A percentile compares a stretch with the other conserved stretches of the same genome.
phyloP scores from a whole-genome alignment of 1,284 basidiomycete genomes.

The Leccinum brunneo-olivaceum region DNA sequence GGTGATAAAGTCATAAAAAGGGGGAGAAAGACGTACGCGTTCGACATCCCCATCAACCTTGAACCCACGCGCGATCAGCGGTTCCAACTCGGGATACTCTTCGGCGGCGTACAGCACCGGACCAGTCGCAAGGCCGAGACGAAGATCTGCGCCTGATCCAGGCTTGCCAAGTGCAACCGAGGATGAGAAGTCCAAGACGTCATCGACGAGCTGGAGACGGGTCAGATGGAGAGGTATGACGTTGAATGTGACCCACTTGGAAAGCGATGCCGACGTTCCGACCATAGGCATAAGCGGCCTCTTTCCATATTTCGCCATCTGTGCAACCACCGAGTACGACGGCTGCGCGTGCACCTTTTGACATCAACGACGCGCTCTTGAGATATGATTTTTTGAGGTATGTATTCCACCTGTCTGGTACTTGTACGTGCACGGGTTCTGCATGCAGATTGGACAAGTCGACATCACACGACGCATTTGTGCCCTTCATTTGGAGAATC shows the following conservation, averaged over 20 bases:
- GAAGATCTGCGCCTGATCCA: constrained; percentile 73
- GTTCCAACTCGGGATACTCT: constrained; percentile 76
- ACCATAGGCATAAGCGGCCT: constrained; percentile 90
- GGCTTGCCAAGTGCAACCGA: constrained; percentile 74
- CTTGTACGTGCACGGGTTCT: constrained; percentile 10
- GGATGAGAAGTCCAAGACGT: constrained; percentile 83
- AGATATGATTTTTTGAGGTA: constrained; percentile 95
- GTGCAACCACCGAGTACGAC: constrained; percentile 86
- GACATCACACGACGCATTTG: constrained; percentile 6
- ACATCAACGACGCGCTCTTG: constrained; percentile 95
- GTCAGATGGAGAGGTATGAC: constrained; percentile 2
- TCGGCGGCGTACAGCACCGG: constrained; percentile 95
- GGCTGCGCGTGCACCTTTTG: constrained; percentile 85
- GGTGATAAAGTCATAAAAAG: background rate
- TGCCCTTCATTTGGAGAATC: constrained; percentile 77
- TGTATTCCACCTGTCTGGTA: constrained; percentile 65
- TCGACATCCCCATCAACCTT: constrained; percentile 80
- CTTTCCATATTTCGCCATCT: constrained; percentile 81
- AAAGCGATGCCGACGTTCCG: constrained; percentile 90
- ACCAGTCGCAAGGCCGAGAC: constrained; percentile 84
- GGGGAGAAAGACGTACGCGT: constrained; percentile 42
- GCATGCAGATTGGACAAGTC: constrained; percentile 20
- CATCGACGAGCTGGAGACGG: constrained; percentile 75
- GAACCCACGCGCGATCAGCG: constrained; percentile 84
- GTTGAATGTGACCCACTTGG: constrained; percentile 70